Evolutionary conservation across 1,284 basidiomycete genomes (phyloP).

Genomic region (Schizophyllum amplum): DNA sequence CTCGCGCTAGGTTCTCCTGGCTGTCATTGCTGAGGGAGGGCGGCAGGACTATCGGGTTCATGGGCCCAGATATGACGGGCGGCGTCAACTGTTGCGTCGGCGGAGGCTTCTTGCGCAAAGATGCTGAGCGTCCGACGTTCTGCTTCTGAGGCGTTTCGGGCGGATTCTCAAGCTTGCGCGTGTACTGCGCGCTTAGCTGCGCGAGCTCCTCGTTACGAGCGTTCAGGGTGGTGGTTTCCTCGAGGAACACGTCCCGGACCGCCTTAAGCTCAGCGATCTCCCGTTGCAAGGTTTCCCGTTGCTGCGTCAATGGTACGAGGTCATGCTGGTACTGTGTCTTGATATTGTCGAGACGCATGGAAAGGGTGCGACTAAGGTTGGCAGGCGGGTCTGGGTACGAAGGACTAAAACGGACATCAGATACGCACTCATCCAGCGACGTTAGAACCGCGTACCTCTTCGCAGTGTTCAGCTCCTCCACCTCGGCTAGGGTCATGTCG

Average conservation of each 20-base stretch:
- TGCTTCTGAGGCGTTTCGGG: slow-evolving; percentile 27
- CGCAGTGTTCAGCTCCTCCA: slow-evolving; percentile 74
- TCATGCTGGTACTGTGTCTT: slow-evolving; percentile 85
- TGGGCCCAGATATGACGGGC: slow-evolving; percentile 21
- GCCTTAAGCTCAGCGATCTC: slow-evolving; percentile 88
- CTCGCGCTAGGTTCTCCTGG: slow-evolving; percentile 24
- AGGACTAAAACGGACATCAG: slow-evolving; percentile 16
- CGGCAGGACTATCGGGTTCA: slow-evolving; percentile 16
- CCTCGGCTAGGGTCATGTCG: slow-evolving; percentile 87
- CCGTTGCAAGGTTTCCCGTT: slow-evolving; percentile 71
- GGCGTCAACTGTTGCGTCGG: slow-evolving; percentile 17
- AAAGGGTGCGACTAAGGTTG: slow-evolving; percentile 67
- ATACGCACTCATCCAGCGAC: not conserved
- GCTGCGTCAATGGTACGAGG: slow-evolving; percentile 74
- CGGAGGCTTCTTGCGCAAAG: slow-evolving; percentile 18
- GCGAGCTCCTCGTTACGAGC: slow-evolving; percentile 89
- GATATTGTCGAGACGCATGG: slow-evolving; percentile 83
- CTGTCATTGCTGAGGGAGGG: slow-evolving; percentile 29
- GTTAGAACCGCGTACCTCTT: slow-evolving; percentile 45
- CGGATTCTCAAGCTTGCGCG: slow-evolving; percentile 51
- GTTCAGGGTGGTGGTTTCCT: slow-evolving; percentile 87
- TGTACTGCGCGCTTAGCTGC: slow-evolving; percentile 76
- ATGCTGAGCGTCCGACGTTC: slow-evolving; percentile 8
- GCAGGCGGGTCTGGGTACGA: slow-evolving; percentile 34
- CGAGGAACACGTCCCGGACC: slow-evolving; percentile 79